Percentiles rank a stretch among this genome's conserved stretches.
Evolutionary conservation across 2,329 filamentous ascomycete genomes (phyloP).

Genomic region (Pyrenochaeta sp.): DNA sequence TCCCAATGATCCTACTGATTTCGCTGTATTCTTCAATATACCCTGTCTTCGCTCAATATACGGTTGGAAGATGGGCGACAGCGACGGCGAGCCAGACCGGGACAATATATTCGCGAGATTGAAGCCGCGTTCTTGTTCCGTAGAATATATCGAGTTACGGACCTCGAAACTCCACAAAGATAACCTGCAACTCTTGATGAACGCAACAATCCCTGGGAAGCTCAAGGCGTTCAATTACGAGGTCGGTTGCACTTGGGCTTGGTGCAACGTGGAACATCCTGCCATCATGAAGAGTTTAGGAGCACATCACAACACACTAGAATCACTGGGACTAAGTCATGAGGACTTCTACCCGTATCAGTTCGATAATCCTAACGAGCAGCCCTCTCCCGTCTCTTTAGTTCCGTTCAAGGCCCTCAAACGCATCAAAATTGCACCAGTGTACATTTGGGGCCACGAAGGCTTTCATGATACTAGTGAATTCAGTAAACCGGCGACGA

Average conservation of each 20-base stretch:
- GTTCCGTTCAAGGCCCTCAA: slow-evolving; percentile 4
- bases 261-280: not conserved
- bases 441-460: slow-evolving; percentile 9
- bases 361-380: not conserved
- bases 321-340: slow-evolving; percentile 6
- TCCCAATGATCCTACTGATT: not conserved
- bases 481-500: not conserved
- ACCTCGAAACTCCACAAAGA: not conserved
- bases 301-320: slow-evolving; percentile 5
- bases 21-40: not conserved
- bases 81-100: too few species aligned
- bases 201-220: slow-evolving; percentile 10
- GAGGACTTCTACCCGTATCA: slow-evolving; percentile 6
- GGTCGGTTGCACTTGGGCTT: slow-evolving; percentile 4
- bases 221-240: slow-evolving; percentile 19
- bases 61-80: too few species aligned
- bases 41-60: too few species aligned
- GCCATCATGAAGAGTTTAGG: slow-evolving; percentile 8
- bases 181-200: slow-evolving; percentile 3
- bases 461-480: not conserved
- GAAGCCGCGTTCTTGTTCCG: slow-evolving; percentile 3
- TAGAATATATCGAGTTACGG: slow-evolving; percentile 10
- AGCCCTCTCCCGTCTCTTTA: slow-evolving; percentile 2
- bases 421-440: slow-evolving; percentile 11
- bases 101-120: not conserved